Conservation (phyloP, 306 rosid species). For the Dryas octopetala region DNA sequence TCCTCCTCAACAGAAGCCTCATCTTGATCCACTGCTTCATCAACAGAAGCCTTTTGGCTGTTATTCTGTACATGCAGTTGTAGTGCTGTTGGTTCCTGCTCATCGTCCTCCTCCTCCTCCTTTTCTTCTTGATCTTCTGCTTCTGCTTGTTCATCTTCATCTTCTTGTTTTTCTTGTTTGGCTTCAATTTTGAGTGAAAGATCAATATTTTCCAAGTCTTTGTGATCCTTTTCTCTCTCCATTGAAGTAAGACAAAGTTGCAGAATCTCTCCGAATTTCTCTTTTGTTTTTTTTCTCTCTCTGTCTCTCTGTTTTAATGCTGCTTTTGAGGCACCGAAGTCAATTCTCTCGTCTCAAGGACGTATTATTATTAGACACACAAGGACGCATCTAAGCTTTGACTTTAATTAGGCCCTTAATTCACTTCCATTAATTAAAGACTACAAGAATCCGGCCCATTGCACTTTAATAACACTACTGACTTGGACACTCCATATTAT, state of each 20-base stretch:
- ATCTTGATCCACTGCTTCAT: conserved; percentile 52
- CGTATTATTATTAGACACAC: conserved; percentile 52
- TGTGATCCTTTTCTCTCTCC: conserved; percentile 32
- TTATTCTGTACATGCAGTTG: neutral
- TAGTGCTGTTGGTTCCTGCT: neutral
- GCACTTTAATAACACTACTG: conserved; percentile 19
- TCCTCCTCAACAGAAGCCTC: conserved; percentile 47
- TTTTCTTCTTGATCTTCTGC: neutral
- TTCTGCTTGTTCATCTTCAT: neutral
- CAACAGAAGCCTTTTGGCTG: conserved; percentile 35
- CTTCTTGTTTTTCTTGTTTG: conserved; percentile 9
- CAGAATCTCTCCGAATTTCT: conserved; percentile 34
- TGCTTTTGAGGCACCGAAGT: conserved; percentile 91
- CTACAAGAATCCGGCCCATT: conserved; percentile 18
- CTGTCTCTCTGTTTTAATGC: conserved; percentile 31
- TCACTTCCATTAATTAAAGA: conserved; percentile 36
- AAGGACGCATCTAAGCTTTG: conserved; percentile 76
- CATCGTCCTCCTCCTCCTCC: conserved; percentile 3
- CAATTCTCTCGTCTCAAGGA: conserved; percentile 69
- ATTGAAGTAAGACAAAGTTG: conserved; percentile 41
- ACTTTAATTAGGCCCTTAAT: conserved; percentile 63
- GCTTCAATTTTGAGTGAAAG: conserved; percentile 65
- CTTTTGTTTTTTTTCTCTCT: conserved; percentile 27
- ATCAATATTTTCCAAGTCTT: conserved; percentile 56
- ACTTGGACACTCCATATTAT: conserved; percentile 13